These are phyloP conservation scores for Oryza glaberrima DNA, from an alignment of 176 grass and related monocot species.

Conservation along the genomic window DNA sequence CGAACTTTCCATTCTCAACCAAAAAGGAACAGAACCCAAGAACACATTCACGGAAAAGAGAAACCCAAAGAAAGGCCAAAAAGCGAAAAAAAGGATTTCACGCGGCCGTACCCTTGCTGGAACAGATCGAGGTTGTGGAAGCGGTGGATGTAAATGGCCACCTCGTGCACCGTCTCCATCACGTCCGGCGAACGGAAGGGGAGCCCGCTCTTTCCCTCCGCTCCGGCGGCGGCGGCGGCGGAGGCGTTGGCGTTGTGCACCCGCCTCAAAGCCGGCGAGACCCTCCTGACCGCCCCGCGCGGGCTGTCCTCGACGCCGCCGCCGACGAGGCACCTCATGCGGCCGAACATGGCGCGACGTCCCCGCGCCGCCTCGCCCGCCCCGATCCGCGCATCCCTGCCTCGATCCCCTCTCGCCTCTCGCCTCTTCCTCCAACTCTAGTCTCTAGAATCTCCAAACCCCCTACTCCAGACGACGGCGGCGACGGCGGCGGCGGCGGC, in stretches of 20 bases:
- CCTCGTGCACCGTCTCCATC: conserved; percentile 91
- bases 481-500: neutral
- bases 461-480: neutral
- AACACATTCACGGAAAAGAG: conserved; percentile 1
- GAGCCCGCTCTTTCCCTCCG: conserved; percentile 28
- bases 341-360: conserved; percentile 52
- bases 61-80: conserved; percentile 19
- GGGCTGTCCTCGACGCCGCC: conserved; percentile 66
- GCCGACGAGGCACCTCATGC: conserved; percentile 71
- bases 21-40: conserved; percentile 43
- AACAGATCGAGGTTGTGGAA: conserved; percentile 99
- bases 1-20: conserved; percentile 13
- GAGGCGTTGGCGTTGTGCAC: conserved; percentile 43
- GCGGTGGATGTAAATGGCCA: conserved; percentile 93
- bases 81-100: conserved; percentile 8
- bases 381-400: conserved; percentile 55
- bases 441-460: conserved; percentile 2
- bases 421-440: neutral
- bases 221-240: neutral
- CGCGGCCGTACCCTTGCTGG: conserved; percentile 77
- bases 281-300: conserved; percentile 50
- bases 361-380: conserved; percentile 6
- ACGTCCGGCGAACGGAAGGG: conserved; percentile 59
- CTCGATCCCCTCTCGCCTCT: conserved; percentile 11
- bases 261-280: conserved; percentile 63